Percentiles rank a stretch among this genome's conserved stretches.
Conservation (phyloP, 2,329 filamentous ascomycete species). For the Pseudogymnoascus sp. region DNA sequence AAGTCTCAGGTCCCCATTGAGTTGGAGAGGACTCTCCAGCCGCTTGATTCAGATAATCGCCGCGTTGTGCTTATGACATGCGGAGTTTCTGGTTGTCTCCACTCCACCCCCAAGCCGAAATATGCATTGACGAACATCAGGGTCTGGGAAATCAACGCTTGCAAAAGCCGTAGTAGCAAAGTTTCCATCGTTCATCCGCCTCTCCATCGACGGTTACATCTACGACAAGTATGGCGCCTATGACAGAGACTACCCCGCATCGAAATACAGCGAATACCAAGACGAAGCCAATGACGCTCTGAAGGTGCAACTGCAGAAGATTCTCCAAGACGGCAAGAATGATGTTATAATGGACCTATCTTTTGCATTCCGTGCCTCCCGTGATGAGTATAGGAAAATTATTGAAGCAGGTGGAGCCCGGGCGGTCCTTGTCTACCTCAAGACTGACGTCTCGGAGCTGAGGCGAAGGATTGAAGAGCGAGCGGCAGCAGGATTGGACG, state of each 20-base stretch:
- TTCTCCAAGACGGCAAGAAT: neutral
- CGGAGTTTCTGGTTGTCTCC: neutral
- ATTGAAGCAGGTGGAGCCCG: neutral
- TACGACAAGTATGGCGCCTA: neutral
- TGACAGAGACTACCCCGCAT: neutral
- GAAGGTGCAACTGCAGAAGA: neutral
- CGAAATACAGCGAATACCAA: neutral
- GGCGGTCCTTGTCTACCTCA: neutral
- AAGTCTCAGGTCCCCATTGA: neutral
- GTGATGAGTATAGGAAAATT: neutral
- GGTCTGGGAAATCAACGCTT: neutral
- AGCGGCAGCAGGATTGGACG: neutral
- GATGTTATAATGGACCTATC: neutral
- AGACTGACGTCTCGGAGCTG: neutral
- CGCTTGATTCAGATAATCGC: neutral
- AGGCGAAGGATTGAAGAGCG: neutral
- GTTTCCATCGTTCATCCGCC: slow-evolving; percentile 1
- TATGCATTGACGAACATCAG: neutral
- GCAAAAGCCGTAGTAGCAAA: neutral
- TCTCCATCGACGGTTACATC: slow-evolving; percentile 6
- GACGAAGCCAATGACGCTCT: neutral
- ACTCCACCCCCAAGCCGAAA: too few relatives aligned
- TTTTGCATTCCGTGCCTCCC: neutral
- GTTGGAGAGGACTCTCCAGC: neutral
- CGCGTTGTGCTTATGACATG: neutral